Conservation (phyloP, 352 stramenopile species). For the Globisporangium splendens region DNA sequence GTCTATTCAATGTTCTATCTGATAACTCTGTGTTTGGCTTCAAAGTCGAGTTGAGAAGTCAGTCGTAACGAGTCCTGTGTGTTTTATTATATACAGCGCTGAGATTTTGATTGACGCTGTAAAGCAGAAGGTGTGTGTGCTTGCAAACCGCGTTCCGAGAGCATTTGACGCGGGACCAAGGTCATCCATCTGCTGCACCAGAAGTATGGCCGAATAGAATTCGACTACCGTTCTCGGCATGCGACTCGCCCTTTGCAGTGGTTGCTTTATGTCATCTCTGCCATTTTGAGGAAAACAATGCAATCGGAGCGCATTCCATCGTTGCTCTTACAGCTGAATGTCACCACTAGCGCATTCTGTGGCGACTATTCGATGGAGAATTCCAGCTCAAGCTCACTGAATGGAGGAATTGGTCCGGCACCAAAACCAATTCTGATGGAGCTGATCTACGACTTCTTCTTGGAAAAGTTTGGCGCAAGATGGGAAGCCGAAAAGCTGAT, state of each 20-base stretch:
- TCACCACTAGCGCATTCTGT: slow-evolving; percentile 29
- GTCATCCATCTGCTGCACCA: slow-evolving; percentile 69
- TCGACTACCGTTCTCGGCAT: slow-evolving; percentile 24
- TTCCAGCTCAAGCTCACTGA: slow-evolving; percentile 23
- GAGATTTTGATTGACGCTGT: slow-evolving; percentile 71
- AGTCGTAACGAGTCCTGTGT: not conserved
- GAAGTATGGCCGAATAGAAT: slow-evolving; percentile 37
- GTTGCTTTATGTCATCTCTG: slow-evolving; percentile 55
- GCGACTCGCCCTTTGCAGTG: slow-evolving; percentile 52
- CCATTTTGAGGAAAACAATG: slow-evolving; percentile 46
- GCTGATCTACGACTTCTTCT: slow-evolving; percentile 74
- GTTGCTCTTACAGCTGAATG: slow-evolving; percentile 46
- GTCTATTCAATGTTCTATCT: no score
- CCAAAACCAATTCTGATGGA: slow-evolving; percentile 66
- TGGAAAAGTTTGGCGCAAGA: slow-evolving; percentile 61
- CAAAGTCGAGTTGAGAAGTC: no score
- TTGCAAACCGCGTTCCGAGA: slow-evolving; percentile 70
- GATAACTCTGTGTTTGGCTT: no score
- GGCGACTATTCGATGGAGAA: not conserved
- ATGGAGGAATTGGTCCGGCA: slow-evolving; percentile 54
- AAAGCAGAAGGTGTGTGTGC: slow-evolving; percentile 63
- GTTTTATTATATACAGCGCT: slow-evolving; percentile 15
- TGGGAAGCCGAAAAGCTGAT: slow-evolving; percentile 77
- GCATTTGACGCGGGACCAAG: slow-evolving; percentile 57
- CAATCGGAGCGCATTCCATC: slow-evolving; percentile 20